Evolutionary conservation across 495 filamentous ascomycete species (phyloP).

Genomic region (Lichina pygmaea): DNA sequence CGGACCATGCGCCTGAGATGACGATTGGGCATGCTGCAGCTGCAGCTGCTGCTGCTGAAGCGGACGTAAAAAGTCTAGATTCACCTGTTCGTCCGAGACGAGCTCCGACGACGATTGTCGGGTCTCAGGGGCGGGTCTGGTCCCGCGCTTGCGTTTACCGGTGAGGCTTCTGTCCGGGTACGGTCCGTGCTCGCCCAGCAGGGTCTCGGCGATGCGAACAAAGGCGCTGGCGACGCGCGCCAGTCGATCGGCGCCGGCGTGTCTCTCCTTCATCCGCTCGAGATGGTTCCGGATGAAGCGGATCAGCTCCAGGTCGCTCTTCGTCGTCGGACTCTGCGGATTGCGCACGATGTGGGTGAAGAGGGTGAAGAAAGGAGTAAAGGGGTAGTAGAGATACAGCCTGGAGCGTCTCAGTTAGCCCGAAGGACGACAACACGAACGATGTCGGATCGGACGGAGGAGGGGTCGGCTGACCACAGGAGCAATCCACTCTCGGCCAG

Average conservation of each 20-base stretch:
- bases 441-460: too few species aligned
- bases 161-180: too few species aligned
- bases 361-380: neutral
- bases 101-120: neutral
- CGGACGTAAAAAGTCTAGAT: neutral
- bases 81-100: neutral
- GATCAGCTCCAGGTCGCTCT: neutral
- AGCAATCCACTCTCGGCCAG: neutral
- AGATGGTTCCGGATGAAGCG: neutral
- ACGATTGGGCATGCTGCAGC: too few species aligned
- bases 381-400: neutral
- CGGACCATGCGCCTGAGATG: too few species aligned
- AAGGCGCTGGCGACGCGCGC: neutral
- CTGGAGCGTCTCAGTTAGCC: neutral
- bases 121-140: neutral
- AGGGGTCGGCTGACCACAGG: neutral
- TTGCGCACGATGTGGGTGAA: neutral
- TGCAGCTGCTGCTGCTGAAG: neutral
- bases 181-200: neutral
- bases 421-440: neutral
- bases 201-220: neutral
- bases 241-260: neutral
- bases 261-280: neutral
- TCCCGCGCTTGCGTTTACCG: neutral
- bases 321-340: neutral